phyloP scores from a whole-genome alignment of 768 basidiomycete species.

The Multifurca ochricompacta region DNA sequence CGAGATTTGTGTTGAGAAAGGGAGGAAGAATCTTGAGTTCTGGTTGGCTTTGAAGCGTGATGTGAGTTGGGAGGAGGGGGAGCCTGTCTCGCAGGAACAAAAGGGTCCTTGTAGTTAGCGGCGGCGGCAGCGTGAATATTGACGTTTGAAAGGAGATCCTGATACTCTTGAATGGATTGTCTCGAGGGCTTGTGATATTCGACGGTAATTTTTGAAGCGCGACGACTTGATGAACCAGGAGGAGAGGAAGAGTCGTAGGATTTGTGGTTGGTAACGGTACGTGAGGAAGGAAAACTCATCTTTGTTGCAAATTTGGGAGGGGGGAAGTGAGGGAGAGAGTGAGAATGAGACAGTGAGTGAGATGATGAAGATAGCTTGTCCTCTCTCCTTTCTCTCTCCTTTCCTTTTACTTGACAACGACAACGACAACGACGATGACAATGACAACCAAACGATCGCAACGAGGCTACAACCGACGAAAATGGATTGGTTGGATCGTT shows the following conservation, averaged over 20 bases:
- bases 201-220: slow-evolving; percentile 36
- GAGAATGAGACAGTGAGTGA: background rate
- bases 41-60: slow-evolving; percentile 15
- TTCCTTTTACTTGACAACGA: slow-evolving; percentile 6
- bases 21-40: slow-evolving; percentile 13
- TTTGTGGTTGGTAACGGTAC: slow-evolving; percentile 19
- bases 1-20: slow-evolving; percentile 25
- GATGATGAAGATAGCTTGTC: background rate
- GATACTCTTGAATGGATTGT: slow-evolving; percentile 71
- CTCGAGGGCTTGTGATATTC: slow-evolving; percentile 71
- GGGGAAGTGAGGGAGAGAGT: too few species aligned
- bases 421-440: slow-evolving; percentile 9
- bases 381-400: background rate
- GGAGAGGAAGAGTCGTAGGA: slow-evolving; percentile 16
- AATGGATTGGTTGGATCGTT: background rate
- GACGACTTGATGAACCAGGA: slow-evolving; percentile 14
- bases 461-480: slow-evolving; percentile 11
- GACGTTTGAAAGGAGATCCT: slow-evolving; percentile 59
- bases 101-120: slow-evolving; percentile 33
- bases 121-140: slow-evolving; percentile 49
- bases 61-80: slow-evolving; percentile 35
- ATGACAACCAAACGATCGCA: slow-evolving; percentile 12
- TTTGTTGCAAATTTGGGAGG: slow-evolving; percentile 2
- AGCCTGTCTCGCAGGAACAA: slow-evolving; percentile 39
- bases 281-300: slow-evolving; percentile 20